Evolutionary conservation across 2,329 filamentous ascomycete species (phyloP).

Genomic region (Aspergillus nomiae): DNA sequence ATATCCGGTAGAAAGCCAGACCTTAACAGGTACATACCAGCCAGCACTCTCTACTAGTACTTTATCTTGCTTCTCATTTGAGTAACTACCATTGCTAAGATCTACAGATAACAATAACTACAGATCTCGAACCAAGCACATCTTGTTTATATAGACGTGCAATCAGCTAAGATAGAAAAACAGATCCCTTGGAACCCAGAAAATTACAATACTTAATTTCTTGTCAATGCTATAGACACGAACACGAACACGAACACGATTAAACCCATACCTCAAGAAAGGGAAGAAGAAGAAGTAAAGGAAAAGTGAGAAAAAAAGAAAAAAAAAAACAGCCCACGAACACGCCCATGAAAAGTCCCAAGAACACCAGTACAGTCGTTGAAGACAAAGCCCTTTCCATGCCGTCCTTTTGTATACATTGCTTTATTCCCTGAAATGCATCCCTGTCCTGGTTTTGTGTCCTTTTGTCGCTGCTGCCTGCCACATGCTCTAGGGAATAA

Average conservation of each 20-base stretch:
- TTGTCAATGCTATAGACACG: background rate
- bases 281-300: background rate
- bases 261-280: background rate
- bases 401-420: background rate
- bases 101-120: no score
- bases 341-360: background rate
- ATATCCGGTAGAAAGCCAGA: no score
- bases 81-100: no score
- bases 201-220: background rate
- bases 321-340: background rate
- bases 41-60: no score
- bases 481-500: background rate
- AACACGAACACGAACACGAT: background rate
- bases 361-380: conserved; percentile 8
- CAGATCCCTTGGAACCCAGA: background rate
- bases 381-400: conserved; percentile 5
- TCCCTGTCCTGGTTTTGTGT: background rate
- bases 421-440: background rate
- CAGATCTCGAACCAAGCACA: no score
- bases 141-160: background rate
- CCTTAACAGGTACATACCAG: no score
- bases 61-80: no score
- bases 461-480: background rate
- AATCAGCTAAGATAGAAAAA: background rate
- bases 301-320: background rate